These are phyloP conservation scores for Phylloboletellus chloephorus DNA, from an alignment of 1,284 basidiomycete species.

Conservation along the genomic window DNA sequence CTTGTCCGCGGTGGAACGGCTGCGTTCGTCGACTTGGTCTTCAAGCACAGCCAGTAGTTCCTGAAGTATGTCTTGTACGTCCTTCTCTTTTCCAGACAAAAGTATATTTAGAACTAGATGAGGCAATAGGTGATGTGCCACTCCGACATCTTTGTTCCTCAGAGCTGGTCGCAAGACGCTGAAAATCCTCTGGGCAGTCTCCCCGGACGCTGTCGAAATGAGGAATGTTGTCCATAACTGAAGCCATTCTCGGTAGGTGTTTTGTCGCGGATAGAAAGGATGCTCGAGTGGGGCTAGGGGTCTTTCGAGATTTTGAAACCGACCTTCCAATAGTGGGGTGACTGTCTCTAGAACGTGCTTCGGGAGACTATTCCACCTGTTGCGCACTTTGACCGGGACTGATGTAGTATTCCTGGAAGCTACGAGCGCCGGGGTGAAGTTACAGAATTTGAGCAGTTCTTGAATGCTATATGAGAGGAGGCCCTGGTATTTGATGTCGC, in stretches of 20 bases:
- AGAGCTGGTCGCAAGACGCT: slow-evolving; percentile 76
- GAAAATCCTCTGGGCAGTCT: slow-evolving; percentile 67
- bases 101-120: slow-evolving; percentile 88
- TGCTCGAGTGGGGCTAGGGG: slow-evolving; percentile 39
- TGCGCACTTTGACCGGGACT: slow-evolving; percentile 60
- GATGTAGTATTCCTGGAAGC: slow-evolving; percentile 42
- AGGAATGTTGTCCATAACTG: slow-evolving; percentile 86
- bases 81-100: slow-evolving; percentile 65
- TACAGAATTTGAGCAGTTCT: slow-evolving; percentile 85
- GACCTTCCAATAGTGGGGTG: slow-evolving; percentile 79
- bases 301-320: slow-evolving; percentile 51
- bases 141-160: slow-evolving; percentile 83
- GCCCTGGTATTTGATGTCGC: slow-evolving; percentile 89
- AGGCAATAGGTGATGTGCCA: slow-evolving; percentile 87
- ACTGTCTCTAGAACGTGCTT: slow-evolving; percentile 86
- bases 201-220: slow-evolving; percentile 62
- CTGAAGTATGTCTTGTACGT: slow-evolving; percentile 59
- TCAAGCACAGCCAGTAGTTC: slow-evolving; percentile 83
- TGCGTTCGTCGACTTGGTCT: slow-evolving; percentile 74
- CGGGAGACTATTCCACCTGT: slow-evolving; percentile 74
- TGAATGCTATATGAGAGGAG: slow-evolving; percentile 92
- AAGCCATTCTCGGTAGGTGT: slow-evolving; percentile 95
- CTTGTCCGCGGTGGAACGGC: slow-evolving; percentile 64
- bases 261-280: slow-evolving; percentile 74
- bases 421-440: slow-evolving; percentile 74